phyloP scores from a whole-genome alignment of 805 yeast genomes.

The Wickerhamiella siamensis region DNA sequence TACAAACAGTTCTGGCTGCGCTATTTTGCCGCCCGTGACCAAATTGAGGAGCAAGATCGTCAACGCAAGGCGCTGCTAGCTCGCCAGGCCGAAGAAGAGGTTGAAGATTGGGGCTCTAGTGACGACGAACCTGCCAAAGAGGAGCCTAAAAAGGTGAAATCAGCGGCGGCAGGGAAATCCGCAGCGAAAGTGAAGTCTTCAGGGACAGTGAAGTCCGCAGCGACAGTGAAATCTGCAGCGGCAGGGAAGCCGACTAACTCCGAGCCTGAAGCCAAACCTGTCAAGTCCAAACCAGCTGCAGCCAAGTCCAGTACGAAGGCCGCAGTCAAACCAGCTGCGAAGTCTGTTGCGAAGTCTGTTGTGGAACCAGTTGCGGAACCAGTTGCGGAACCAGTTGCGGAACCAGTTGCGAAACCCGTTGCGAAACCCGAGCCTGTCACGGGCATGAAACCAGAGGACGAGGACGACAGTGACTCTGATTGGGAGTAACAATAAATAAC shows the following conservation, averaged over 20 bases:
- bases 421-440: no score
- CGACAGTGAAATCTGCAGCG: no score
- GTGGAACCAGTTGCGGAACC: no score
- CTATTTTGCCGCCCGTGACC: slow-evolving; percentile 42
- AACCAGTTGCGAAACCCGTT: no score
- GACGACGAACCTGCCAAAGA: slow-evolving; percentile 9
- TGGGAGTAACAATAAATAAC: slow-evolving; percentile 13
- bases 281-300: background rate
- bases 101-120: slow-evolving; percentile 32
- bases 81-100: slow-evolving; percentile 27
- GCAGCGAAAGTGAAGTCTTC: no score
- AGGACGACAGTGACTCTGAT: slow-evolving; percentile 9
- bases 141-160: no score
- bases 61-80: slow-evolving; percentile 50
- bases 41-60: slow-evolving; percentile 46
- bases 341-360: no score
- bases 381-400: no score
- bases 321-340: no score
- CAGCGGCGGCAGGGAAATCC: background rate
- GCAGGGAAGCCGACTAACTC: no score
- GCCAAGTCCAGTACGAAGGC: background rate
- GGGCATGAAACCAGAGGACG: slow-evolving; percentile 4
- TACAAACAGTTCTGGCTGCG: slow-evolving; percentile 62
- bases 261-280: no score
- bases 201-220: no score